Base-by-base conservation (phyloP, 2,329 filamentous ascomycete genomes). In the Cladorrhinum sp. region DNA sequence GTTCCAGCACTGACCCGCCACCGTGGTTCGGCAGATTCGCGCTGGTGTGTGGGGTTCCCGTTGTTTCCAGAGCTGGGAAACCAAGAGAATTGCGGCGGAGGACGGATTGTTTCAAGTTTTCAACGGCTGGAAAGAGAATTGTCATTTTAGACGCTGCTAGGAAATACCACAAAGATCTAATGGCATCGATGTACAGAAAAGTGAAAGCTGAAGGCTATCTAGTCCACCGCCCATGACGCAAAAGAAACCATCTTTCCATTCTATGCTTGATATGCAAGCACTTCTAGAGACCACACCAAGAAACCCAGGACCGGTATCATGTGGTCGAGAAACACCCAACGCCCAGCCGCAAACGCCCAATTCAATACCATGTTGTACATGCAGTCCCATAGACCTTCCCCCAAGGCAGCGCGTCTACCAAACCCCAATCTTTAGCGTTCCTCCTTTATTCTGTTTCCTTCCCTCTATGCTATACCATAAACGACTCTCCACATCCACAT, bases 401-500 rank as follows among this genome's bases (percentile, higher is more conserved):
- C 26, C 26, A 30, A 30, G 10, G 26, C 26, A 30, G 26, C 26
- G 26, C 26, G 26, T 30, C 26, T 30, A 16, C 36, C 36, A 14
- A 42, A n/a, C 6, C 6, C 36, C 6, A 42, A 42, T 7, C 14
- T 42, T 16, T 14, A 42, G 4, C 4, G 4, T 8, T 16, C 36
- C 3, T 42, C 36, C 36, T 42, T 4, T 3, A 42, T 42, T 8
- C n/a, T n/a, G n/a, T n/a, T n/a, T 42, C 36, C 36, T 10, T 46
- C n/a, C n/a, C 7, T 21, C 16, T 23, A 51, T 5, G 3, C 36
- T 70, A 87, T 59, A 93, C 90, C 88, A 92, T 96, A 74, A 98
- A 98, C 1, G 92, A 96, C 79, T 98, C 94, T 71, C 94, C 94
- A 68, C 94, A 98, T 42, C 94, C 94, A 71, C 94, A 98, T 81